Conservation (phyloP, 2,329 filamentous ascomycete species). For the Fusarium dimerum region DNA sequence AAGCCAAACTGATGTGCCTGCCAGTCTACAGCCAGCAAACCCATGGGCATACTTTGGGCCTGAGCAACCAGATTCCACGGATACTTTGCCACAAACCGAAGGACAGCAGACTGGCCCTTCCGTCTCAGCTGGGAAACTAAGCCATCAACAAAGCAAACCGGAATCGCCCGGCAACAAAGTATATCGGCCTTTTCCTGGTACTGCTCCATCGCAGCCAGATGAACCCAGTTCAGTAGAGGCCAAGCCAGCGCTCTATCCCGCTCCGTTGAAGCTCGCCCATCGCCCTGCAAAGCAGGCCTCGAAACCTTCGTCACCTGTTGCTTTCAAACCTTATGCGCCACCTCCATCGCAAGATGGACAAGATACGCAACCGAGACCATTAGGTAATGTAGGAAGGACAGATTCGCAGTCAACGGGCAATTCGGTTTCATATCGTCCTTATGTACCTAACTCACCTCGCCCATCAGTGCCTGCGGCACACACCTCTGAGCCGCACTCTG, state of each 20-base stretch:
- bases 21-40: conserved; percentile 23
- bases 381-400: conserved; percentile 10
- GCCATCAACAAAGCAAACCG: too few species aligned
- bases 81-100: not conserved
- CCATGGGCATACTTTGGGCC: conserved; percentile 38
- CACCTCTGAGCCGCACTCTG: not conserved
- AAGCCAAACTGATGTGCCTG: conserved; percentile 4
- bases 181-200: conserved; percentile 20
- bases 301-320: conserved; percentile 4
- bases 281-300: conserved; percentile 24
- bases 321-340: conserved; percentile 33
- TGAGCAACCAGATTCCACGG: conserved; percentile 7
- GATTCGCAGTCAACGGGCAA: conserved; percentile 22
- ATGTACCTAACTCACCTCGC: conserved; percentile 26
- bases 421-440: conserved; percentile 32
- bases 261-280: conserved; percentile 30
- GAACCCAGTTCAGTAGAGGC: conserved; percentile 11
- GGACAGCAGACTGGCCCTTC: not conserved
- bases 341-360: conserved; percentile 14
- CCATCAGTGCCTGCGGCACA: conserved; percentile 1
- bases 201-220: conserved; percentile 9
- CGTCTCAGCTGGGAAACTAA: too few species aligned
- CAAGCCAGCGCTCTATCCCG: conserved; percentile 22
- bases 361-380: conserved; percentile 11
- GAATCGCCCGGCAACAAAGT: conserved; percentile 6